Conservation (phyloP, 495 filamentous ascomycete genomes). For the Hyaloscypha bicolor region DNA sequence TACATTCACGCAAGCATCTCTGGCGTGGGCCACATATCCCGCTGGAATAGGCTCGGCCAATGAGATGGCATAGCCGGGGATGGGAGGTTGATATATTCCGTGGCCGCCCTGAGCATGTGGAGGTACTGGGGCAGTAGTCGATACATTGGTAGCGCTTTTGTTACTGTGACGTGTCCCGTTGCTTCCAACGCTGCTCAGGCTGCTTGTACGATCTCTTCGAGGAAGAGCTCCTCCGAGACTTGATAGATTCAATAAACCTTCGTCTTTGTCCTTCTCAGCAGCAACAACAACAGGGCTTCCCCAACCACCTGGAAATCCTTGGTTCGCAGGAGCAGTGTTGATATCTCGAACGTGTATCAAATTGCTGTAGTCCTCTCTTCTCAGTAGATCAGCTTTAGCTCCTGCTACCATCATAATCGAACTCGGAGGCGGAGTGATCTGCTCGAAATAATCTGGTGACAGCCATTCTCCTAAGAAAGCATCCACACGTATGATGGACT, state of each 20-base stretch:
- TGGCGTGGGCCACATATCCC: conserved; percentile 90
- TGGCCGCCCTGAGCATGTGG: conserved; percentile 16
- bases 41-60: conserved; percentile 76
- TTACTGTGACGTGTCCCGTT: conserved; percentile 22
- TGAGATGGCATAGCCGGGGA: conserved; percentile 83
- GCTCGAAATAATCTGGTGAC: conserved; percentile 86
- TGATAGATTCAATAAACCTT: conserved; percentile 27
- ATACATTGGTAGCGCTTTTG: conserved; percentile 6
- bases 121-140: background rate
- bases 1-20: conserved; percentile 80
- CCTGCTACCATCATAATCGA: conserved; percentile 83
- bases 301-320: conserved; percentile 68
- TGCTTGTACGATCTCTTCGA: conserved; percentile 46
- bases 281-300: conserved; percentile 37
- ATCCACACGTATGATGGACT: conserved; percentile 75
- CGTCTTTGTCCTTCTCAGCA: conserved; percentile 26
- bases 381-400: conserved; percentile 82
- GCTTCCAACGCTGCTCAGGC: conserved; percentile 36
- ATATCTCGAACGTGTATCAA: conserved; percentile 41
- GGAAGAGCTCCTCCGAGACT: conserved; percentile 36
- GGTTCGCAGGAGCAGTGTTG: conserved; percentile 34
- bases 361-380: conserved; percentile 63
- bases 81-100: conserved; percentile 68
- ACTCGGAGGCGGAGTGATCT: conserved; percentile 85
- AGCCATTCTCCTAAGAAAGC: conserved; percentile 96